phyloP scores from a whole-genome alignment of 2,329 filamentous ascomycete genomes.

The Zymoseptoria crescenta region DNA sequence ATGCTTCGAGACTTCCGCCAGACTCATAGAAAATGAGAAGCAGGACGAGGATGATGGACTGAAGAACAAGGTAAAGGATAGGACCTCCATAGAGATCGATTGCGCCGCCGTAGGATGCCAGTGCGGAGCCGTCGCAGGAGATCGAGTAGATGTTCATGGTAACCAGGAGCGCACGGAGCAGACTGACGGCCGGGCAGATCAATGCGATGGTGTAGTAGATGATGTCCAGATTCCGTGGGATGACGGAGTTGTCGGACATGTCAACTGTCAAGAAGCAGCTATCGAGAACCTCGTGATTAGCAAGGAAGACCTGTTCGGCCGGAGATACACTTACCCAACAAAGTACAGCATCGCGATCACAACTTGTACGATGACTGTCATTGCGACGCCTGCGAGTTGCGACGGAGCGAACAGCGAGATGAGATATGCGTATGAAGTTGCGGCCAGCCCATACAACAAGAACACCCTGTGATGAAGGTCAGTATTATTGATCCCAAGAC shows the following conservation, averaged over 20 bases:
- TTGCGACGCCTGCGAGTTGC: conserved; percentile 15
- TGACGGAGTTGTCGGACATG: conserved; percentile 8
- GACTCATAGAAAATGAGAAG: conserved; percentile 69
- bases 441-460: conserved; percentile 69
- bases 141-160: conserved; percentile 73
- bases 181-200: conserved; percentile 65
- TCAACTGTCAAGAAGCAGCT: conserved; percentile 14
- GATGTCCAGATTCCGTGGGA: conserved; percentile 35
- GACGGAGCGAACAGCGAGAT: conserved; percentile 61
- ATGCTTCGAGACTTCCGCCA: conserved; percentile 41
- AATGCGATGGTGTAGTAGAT: conserved; percentile 66
- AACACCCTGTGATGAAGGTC: conserved; percentile 60
- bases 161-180: conserved; percentile 64
- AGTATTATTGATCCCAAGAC: conserved; percentile 45
- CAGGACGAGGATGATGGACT: conserved; percentile 61
- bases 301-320: no score
- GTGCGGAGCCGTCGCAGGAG: conserved; percentile 55
- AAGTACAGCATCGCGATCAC: conserved; percentile 18
- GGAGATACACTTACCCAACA: conserved; percentile 6
- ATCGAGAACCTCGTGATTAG: background rate
- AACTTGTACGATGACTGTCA: conserved; percentile 15
- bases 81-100: conserved; percentile 72
- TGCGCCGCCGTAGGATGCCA: conserved; percentile 59
- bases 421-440: conserved; percentile 66
- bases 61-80: conserved; percentile 70